A percentile compares a stretch with the other conserved stretches of the same genome.
Conservation (phyloP, 2,329 filamentous ascomycete species). For the Pleomassaria siparia region DNA sequence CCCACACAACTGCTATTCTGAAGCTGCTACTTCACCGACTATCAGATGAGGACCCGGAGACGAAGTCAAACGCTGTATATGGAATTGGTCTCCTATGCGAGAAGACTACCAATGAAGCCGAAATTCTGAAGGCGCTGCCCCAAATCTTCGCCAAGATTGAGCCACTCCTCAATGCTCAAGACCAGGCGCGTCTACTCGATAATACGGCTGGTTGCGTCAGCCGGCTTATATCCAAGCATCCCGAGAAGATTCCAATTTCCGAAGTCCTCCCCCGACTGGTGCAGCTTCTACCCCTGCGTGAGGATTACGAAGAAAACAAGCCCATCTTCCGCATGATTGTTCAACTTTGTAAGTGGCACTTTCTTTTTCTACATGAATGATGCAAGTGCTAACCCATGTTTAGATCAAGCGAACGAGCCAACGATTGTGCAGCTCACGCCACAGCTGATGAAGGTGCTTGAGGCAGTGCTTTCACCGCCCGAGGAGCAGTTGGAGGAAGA, state of each 20-base stretch:
- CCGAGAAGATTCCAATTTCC: constrained; percentile 75
- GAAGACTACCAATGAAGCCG: constrained; percentile 73
- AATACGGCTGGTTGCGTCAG: constrained; percentile 90
- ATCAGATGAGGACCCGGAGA: constrained; percentile 84
- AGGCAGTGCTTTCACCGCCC: constrained; percentile 70
- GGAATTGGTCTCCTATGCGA: constrained; percentile 82
- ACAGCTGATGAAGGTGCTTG: constrained; percentile 69
- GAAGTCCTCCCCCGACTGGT: constrained; percentile 82
- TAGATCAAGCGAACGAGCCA: constrained; percentile 67
- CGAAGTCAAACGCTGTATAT: constrained; percentile 94
- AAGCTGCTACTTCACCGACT: constrained; percentile 84
- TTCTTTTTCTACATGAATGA: background rate
- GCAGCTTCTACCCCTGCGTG: constrained; percentile 78
- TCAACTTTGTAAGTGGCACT: constrained; percentile 68
- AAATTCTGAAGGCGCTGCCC: constrained; percentile 73
- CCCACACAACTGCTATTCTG: constrained; percentile 74
- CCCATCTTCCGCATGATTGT: constrained; percentile 90
- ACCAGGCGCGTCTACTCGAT: constrained; percentile 82
- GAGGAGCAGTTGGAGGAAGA: constrained; percentile 75
- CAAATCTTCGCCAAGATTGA: constrained; percentile 84
- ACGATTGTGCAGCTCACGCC: constrained; percentile 71
- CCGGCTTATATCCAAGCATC: constrained; percentile 88
- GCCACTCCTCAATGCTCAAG: constrained; percentile 73
- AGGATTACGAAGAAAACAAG: constrained; percentile 96
- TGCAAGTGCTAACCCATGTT: background rate